These are phyloP conservation scores for Thelephora ganbajun DNA, from an alignment of 768 basidiomycete genomes.

Conservation along the genomic window DNA sequence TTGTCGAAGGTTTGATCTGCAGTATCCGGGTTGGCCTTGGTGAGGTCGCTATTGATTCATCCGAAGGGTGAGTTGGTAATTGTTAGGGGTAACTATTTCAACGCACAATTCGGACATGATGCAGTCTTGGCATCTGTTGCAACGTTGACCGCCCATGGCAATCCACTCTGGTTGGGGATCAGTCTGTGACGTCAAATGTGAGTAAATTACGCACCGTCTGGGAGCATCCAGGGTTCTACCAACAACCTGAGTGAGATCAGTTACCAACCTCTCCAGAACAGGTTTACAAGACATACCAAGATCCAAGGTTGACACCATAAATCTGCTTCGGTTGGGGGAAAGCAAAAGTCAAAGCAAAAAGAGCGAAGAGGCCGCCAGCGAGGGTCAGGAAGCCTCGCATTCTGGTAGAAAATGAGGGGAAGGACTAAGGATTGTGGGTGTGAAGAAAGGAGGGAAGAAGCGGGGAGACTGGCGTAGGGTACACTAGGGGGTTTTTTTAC, in stretches of 20 bases:
- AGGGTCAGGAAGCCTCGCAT: conserved; percentile 1
- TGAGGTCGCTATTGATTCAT: conserved; percentile 34
- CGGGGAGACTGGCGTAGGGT: no score
- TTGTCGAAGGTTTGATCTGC: conserved; percentile 43
- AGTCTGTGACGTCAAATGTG: not conserved
- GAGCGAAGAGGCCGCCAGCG: not conserved
- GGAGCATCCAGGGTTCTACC: conserved; percentile 76
- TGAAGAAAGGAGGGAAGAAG: no score
- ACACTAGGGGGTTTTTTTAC: no score
- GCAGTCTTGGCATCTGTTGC: conserved; percentile 45
- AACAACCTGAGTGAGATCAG: conserved; percentile 47
- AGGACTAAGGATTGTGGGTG: no score
- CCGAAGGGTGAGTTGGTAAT: not conserved
- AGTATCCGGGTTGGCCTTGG: conserved; percentile 40
- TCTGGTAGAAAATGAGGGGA: no score
- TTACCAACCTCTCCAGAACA: not conserved
- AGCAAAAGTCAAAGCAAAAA: conserved; percentile 2
- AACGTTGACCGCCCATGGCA: conserved; percentile 57
- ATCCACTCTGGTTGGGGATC: conserved; percentile 37
- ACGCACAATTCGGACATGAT: conserved; percentile 56
- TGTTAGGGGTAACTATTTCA: not conserved
- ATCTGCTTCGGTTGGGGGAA: conserved; percentile 27
- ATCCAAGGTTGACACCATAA: conserved; percentile 61
- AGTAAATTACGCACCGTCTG: conserved; percentile 28
- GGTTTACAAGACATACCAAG: conserved; percentile 28